phyloP scores from a whole-genome alignment of 1,139 yeast genomes.

The Saccharomycopsis hybrid region DNA sequence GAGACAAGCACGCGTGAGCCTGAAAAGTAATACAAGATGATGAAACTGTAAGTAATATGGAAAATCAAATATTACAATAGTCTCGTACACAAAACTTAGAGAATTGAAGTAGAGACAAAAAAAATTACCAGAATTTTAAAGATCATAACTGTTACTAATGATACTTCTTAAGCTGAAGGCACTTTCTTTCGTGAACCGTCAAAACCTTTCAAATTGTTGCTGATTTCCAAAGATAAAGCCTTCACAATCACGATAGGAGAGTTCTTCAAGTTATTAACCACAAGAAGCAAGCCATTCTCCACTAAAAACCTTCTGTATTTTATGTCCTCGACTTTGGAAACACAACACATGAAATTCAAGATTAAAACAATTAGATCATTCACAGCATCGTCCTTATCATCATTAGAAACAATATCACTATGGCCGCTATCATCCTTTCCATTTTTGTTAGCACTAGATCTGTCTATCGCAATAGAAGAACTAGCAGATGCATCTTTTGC shows the following conservation, averaged over 20 bases:
- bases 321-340: constrained; percentile 15
- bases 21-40: no score
- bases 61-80: no score
- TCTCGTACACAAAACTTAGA: no score
- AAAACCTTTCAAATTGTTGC: constrained; percentile 10
- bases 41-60: no score
- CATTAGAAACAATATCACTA: no score
- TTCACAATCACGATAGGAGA: constrained; percentile 10
- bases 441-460: background rate
- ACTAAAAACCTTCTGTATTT: constrained; percentile 13
- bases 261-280: constrained; percentile 6
- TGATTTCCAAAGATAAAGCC: constrained; percentile 11
- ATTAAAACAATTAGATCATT: constrained; percentile 12
- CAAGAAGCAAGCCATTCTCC: constrained; percentile 11
- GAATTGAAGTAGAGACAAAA: constrained; percentile 14
- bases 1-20: no score
- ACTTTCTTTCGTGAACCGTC: constrained; percentile 5
- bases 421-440: background rate
- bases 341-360: constrained; percentile 12
- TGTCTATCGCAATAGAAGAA: no score
- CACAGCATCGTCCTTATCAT: constrained; percentile 2
- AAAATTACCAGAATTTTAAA: constrained; percentile 41
- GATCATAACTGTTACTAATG: constrained; percentile 84
- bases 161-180: no score
- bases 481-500: no score